Evolutionary conservation across 768 basidiomycete species (phyloP), one percentile per base, ranked within the genome.

Genomic region (Suillus tomentosus): DNA sequence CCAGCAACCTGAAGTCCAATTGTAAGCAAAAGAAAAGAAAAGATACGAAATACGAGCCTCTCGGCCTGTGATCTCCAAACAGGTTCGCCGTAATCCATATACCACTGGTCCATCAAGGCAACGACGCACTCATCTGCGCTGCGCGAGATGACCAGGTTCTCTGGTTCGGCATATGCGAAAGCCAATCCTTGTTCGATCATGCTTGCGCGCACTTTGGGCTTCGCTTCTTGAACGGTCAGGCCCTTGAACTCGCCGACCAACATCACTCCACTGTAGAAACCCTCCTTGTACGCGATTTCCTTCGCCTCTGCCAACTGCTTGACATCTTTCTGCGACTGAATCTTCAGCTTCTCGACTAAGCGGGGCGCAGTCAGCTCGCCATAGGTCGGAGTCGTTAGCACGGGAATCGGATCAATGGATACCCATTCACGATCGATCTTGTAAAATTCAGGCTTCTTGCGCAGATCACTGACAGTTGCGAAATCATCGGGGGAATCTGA

Each of bases 401-500:
- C 94, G 17, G 96, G 91, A 22, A 96, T 82, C 6, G 94, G 93
- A 66, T 96, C 90, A 63, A 92, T 81, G 5, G 89, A 81, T 5
- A 86, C 88, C 96, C 96, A 99, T 27, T 85, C 79, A 5, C 95
- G 88, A 67, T 96, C 87, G 70, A 99, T 94, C 73, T 94, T 92
- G 84, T 98, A 99, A 79, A 89, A 96, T 60, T 95, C 95, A 55
- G 96, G 85, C 78, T 99, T 99, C 79, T 98, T 99, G 71, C 91
- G 90, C 37, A 99, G 83, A 72, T 99, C 96, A 70, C 87, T 87
- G 60, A 95, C 81, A 5, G 94, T 96, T 68, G 87, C 86, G 77
- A 87, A 99, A 74, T 99, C 97, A 74, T 99, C 97, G 4, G 97
- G 97, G 5, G 97, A 99, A 74, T 99, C 97, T 9, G 97, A 97